These are phyloP conservation scores for Stemphylium beticola DNA, from an alignment of 2,329 filamentous ascomycete genomes.

Conservation along the genomic window DNA sequence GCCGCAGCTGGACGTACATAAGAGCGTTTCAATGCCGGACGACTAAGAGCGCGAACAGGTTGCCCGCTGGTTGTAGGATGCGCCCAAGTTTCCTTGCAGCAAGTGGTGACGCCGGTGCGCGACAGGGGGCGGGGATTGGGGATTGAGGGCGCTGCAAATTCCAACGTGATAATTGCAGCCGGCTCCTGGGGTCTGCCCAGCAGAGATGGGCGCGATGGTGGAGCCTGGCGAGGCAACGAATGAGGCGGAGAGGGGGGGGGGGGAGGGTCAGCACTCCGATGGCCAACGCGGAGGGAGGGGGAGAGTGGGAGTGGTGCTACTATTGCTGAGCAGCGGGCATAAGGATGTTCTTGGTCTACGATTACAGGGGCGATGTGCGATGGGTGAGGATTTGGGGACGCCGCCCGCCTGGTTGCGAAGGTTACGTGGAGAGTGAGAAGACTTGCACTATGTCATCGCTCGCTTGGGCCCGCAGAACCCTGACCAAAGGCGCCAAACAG, in stretches of 20 bases:
- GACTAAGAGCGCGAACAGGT: constrained; percentile 18
- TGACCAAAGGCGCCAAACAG: neutral
- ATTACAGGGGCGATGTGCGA: too few relatives aligned
- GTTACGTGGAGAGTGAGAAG: constrained; percentile 9
- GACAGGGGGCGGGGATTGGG: constrained; percentile 15
- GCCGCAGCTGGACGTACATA: constrained; percentile 45
- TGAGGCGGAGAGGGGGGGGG: constrained; percentile 13
- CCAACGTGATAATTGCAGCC: constrained; percentile 21
- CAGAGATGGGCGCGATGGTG: constrained; percentile 4
- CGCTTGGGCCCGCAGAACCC: constrained; percentile 13
- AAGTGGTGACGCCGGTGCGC: constrained; percentile 18
- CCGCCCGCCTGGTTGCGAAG: constrained; percentile 8
- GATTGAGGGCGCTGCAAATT: constrained; percentile 9
- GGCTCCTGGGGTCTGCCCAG: constrained; percentile 21
- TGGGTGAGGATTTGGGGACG: constrained; percentile 3
- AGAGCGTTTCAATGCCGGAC: constrained; percentile 19
- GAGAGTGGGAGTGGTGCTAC: neutral
- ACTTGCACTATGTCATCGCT: constrained; percentile 20
- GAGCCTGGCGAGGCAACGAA: constrained; percentile 12
- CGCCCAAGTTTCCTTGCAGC: constrained; percentile 25
- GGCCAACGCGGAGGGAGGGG: neutral
- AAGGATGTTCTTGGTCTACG: neutral
- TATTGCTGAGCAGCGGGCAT: neutral
- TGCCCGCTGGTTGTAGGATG: constrained; percentile 22
- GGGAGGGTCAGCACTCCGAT: neutral